Evolutionary conservation across 768 basidiomycete species (phyloP).

Genomic region (Asterophora lycoperdoides): DNA sequence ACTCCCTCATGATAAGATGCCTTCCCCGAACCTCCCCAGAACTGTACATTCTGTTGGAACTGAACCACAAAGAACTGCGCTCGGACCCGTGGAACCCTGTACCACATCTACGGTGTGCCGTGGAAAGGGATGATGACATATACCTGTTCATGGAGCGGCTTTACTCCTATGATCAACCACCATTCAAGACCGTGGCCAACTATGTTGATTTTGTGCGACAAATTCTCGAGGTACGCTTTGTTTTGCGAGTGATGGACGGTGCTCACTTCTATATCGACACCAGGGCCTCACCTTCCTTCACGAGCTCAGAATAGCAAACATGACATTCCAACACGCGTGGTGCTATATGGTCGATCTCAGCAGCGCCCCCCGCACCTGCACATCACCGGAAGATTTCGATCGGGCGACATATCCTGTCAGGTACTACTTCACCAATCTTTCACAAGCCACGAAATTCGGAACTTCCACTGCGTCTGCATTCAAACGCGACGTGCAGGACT

Average conservation of each 20-base stretch:
- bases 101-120: conserved; percentile 41
- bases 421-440: conserved; percentile 29
- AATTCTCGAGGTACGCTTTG: conserved; percentile 38
- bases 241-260: background rate
- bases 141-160: conserved; percentile 45
- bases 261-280: background rate
- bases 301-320: conserved; percentile 37
- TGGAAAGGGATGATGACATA: conserved; percentile 37
- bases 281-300: conserved; percentile 47
- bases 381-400: conserved; percentile 15
- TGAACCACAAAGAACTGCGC: conserved; percentile 41
- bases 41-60: conserved; percentile 35
- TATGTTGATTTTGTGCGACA: conserved; percentile 51
- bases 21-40: conserved; percentile 34
- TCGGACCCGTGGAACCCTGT: conserved; percentile 53
- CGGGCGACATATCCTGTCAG: conserved; percentile 21
- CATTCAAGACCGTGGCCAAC: conserved; percentile 41
- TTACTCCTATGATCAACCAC: conserved; percentile 40
- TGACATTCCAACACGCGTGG: conserved; percentile 31
- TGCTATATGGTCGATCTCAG: conserved; percentile 44
- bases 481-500: conserved; percentile 36
- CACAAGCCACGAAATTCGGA: conserved; percentile 21
- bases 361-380: conserved; percentile 23
- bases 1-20: conserved; percentile 39
- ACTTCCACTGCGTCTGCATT: conserved; percentile 20